These are phyloP conservation scores for Diaporthe sp. DNA, from an alignment of 2,329 filamentous ascomycete genomes.

Conservation along the genomic window DNA sequence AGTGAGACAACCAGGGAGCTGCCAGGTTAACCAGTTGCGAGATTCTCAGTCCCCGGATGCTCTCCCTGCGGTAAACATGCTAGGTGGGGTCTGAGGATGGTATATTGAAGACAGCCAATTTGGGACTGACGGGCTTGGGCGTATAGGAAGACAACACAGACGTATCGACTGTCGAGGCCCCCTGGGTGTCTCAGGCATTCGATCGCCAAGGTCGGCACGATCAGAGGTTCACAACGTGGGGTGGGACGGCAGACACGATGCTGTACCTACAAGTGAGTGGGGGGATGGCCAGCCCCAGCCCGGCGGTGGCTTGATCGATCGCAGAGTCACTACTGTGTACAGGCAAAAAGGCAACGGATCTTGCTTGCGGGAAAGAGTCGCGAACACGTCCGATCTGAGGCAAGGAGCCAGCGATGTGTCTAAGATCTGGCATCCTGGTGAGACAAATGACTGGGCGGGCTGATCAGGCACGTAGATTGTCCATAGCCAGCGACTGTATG, in stretches of 20 bases:
- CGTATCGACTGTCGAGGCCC: background rate
- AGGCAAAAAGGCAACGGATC: no score
- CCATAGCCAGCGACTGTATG: background rate
- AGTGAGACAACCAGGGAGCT: background rate
- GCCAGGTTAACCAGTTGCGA: background rate
- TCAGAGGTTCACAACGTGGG: background rate
- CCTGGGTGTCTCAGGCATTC: background rate
- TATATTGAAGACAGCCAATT: background rate
- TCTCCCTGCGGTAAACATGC: no score
- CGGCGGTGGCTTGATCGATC: slow-evolving; percentile 1
- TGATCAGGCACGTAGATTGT: background rate
- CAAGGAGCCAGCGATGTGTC: background rate
- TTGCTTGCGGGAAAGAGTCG: no score
- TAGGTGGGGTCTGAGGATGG: background rate
- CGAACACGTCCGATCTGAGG: background rate
- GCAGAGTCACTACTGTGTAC: background rate
- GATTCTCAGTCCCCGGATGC: background rate
- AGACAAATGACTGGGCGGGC: background rate
- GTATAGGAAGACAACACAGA: background rate
- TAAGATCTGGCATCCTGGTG: background rate
- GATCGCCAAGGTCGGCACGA: background rate
- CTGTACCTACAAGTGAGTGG: background rate
- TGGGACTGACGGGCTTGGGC: background rate
- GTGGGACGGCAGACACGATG: background rate
- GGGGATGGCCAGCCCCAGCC: background rate